A percentile compares a stretch with the other conserved stretches of the same genome.
Conservation (phyloP, 352 stramenopile species). For the Ophiocytium majus region DNA sequence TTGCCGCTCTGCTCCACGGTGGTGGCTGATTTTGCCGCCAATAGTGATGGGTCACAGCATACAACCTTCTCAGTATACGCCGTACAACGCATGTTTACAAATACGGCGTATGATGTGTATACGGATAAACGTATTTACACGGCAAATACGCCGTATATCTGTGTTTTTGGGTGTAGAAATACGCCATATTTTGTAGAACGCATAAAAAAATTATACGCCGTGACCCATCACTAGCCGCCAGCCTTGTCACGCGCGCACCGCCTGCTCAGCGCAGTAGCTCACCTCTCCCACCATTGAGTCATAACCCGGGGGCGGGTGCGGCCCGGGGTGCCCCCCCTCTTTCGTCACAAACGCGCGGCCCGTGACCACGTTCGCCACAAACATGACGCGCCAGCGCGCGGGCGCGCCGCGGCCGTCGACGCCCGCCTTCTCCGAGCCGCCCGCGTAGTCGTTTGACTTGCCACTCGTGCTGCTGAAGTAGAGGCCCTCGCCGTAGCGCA, state of each 20-base stretch:
- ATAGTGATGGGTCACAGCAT: no score
- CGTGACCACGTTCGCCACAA: constrained; percentile 31
- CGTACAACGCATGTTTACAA: no score
- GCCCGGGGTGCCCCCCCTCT: neutral
- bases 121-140: neutral
- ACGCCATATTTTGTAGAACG: neutral
- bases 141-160: neutral
- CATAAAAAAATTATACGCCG: neutral
- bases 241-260: neutral
- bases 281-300: constrained; percentile 39
- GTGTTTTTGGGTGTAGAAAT: no score
- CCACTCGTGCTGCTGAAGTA: constrained; percentile 25
- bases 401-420: neutral
- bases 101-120: neutral
- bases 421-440: constrained; percentile 24
- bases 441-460: constrained; percentile 33
- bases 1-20: no score
- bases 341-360: constrained; percentile 31
- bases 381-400: constrained; percentile 18
- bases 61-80: no score
- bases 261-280: neutral
- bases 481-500: constrained; percentile 33
- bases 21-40: no score
- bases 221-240: neutral
- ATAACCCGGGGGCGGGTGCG: constrained; percentile 32